phyloP scores from a whole-genome alignment of 2,329 filamentous ascomycete species.

The Escovopsis sp. region DNA sequence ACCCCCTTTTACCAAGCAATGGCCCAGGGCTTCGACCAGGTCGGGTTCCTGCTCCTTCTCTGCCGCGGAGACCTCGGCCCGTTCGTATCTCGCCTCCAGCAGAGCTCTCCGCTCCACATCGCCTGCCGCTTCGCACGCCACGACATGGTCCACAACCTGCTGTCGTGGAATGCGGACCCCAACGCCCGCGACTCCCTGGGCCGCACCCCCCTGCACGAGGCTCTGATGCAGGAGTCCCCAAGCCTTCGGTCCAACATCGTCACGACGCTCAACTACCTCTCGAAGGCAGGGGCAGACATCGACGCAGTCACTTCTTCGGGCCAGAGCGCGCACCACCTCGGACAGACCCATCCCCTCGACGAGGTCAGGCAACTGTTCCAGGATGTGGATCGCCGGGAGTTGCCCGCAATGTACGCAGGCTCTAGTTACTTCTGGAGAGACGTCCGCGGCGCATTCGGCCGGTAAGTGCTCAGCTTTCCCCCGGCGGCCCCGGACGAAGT shows the following conservation, averaged over 20 bases:
- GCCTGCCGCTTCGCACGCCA: conserved; percentile 4
- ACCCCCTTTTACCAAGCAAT: conserved; percentile 2
- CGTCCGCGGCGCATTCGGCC: too few relatives aligned
- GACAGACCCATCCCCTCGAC: background rate
- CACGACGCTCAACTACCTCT: background rate
- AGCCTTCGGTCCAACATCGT: conserved; percentile 1
- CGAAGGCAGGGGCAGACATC: background rate
- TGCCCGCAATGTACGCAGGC: background rate
- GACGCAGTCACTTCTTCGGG: conserved; percentile 1
- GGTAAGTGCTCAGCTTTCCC: too few relatives aligned
- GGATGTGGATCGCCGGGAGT: background rate
- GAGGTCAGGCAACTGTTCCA: conserved; percentile 2
- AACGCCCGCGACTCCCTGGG: conserved; percentile 1
- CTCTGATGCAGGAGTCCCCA: background rate
- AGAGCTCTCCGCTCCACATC: conserved; percentile 5
- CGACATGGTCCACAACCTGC: background rate
- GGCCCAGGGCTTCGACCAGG: conserved; percentile 1
- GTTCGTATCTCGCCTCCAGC: background rate
- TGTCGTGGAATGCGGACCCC: background rate
- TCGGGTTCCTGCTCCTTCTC: background rate
- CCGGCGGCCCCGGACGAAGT: too few relatives aligned
- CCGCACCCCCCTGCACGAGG: conserved; percentile 5
- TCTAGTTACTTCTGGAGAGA: too few relatives aligned
- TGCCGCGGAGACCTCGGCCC: background rate
- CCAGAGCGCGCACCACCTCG: background rate